Base-by-base conservation (phyloP, 441 rosid species). In the Pelargonium fulgidum region DNA sequence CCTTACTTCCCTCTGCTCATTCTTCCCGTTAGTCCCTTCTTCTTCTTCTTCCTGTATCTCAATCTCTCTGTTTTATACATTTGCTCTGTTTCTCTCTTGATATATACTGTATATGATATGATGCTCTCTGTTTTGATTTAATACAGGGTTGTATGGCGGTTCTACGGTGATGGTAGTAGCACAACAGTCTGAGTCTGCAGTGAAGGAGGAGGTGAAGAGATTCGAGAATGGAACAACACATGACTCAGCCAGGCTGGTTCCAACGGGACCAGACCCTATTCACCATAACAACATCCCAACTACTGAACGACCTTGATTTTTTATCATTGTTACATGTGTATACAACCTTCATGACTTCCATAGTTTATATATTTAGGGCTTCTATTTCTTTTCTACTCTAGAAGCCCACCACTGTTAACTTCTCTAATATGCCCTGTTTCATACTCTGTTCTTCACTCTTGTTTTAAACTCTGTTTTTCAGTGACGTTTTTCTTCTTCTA, bases 261-360 rank as follows among this genome's bases (percentile, higher is more conserved):
- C 76, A 22, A 73, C 76, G 0, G 76, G 76, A 22, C 68, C 76
- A 11, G 68, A 73, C 68, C 76, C 76, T 1, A 71, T 73, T 52
- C 76, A 73, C 13, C 76, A 73, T 13, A 62, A 68, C 26, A 64
- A 45, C 75, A 67, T 66, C 9, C 75, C 70, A 8, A 17, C 0
- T 36, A 36, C 41, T 36, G 8, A 36, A 36, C 41, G 41, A 36
- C 41, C 41, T 36, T 36, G 8, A 7, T 7, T 36, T 0, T 5
- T 7, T 36, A 36, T 36, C 41, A 36, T 3, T 33, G 4, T 8
- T 36, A 29, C 5, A 29, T 29, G 36, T 29, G 36, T 29, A 29
- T 29, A 29, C 36, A 29, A 29, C 5, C 36, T 29, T 29, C 36
- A 29, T 29, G 4, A 29, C 4, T 29, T 29, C 36, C 36, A 29